Evolutionary conservation across 371 early-diverging fungal genomes (phyloP), one percentile per base, ranked within the genome.

Genomic region (Syncephalastrum monosporum): DNA sequence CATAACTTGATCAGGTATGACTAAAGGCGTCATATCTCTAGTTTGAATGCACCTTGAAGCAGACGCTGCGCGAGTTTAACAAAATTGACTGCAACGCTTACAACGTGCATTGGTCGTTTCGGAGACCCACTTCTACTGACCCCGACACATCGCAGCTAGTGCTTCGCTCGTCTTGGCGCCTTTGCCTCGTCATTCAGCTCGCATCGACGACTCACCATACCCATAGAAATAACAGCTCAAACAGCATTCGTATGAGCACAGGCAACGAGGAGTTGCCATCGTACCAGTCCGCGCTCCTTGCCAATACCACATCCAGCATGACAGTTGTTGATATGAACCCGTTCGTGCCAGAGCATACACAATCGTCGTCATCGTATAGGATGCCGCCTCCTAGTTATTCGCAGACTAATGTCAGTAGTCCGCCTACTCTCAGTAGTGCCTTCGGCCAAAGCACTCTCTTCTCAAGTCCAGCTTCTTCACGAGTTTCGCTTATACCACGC

Each of bases 1-100:
- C 8, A 4, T 3, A 10, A 12, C 23, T 38, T 16, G 45, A 8
- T 25, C 24, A 29, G 8, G 23, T 15, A 25, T 15, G 27, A 38
- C 16, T n/a, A 48, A 48, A 27, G 43, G 8, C n/a, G 2, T 6
- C 24, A 43, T n/a, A 21, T 12, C 16, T 8, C 42, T 52, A 75
- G 75, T 75, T 75, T 64, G 75, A 75, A 53, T 61, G 55, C 29
- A 44, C 29, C 23, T 23, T 75, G 16, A 75, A 70, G 51, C 68
- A 72, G 24, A 62, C 66, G 19, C 23, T 75, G 25, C 60, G 61
- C 23, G 72, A 72, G 49, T 70, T 72, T 44, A 72, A 65, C 29
- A 69, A 68, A 46, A 61, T 41, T 10, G 73, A 75, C 46, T 58
- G 56, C 12, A 43, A 29, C 38, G 64, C 63, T 46, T 33, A 33